Evolutionary conservation across 1,284 basidiomycete species (phyloP).

Genomic region (Ceratobasidium sp.): DNA sequence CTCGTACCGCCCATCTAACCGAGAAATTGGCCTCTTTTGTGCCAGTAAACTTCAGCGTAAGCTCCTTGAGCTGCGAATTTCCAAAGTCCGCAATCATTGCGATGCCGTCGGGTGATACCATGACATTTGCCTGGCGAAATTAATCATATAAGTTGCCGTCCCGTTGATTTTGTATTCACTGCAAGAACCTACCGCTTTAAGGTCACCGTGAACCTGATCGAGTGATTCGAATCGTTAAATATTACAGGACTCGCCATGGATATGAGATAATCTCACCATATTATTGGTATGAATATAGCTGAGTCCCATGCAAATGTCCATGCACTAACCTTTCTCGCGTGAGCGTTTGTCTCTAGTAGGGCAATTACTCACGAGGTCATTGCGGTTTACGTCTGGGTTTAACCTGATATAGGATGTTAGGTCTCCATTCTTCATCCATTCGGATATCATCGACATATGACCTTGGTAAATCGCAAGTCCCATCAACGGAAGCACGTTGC

Average conservation of each 20-base stretch:
- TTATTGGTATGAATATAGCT: no score
- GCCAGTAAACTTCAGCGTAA: background rate
- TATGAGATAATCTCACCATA: no score
- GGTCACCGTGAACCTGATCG: conserved; percentile 1
- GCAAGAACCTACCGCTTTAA: background rate
- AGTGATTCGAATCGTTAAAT: no score
- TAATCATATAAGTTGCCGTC: no score
- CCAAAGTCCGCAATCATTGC: conserved; percentile 7
- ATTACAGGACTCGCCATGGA: no score
- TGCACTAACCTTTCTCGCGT: no score
- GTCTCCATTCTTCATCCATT: conserved; percentile 18
- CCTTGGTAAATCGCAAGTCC: no score
- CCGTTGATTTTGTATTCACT: no score
- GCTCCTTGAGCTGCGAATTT: background rate
- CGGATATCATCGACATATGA: no score
- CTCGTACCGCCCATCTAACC: background rate
- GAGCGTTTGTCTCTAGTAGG: no score
- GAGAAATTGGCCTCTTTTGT: background rate
- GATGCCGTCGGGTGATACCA: background rate
- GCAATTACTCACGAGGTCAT: background rate
- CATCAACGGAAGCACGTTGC: no score
- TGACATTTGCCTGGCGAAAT: background rate
- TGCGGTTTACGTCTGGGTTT: background rate
- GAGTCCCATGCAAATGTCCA: no score
- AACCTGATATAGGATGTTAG: background rate